Conservation (phyloP, 306 rosid species). For the Prunus davidiana region DNA sequence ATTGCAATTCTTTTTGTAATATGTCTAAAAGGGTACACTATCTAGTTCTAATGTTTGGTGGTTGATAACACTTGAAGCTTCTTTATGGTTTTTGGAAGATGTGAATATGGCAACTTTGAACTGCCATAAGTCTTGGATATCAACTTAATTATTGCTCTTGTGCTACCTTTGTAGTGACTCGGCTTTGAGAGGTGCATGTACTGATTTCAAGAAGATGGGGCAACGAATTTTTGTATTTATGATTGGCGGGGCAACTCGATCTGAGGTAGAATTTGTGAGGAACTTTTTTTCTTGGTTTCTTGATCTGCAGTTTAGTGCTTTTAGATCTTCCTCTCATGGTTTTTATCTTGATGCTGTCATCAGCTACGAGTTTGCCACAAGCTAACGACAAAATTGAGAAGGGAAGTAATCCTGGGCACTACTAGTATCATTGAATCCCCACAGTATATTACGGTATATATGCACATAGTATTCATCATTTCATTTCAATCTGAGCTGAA, state of each 20-base stretch:
- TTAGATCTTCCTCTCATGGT: slow-evolving; percentile 16
- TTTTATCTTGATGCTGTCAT: slow-evolving; percentile 19
- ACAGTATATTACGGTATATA: slow-evolving; percentile 68
- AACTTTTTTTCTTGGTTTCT: slow-evolving; percentile 11
- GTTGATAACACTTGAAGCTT: slow-evolving; percentile 3
- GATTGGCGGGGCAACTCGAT: slow-evolving; percentile 93
- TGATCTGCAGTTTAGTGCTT: slow-evolving; percentile 5
- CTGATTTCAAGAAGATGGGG: slow-evolving; percentile 81
- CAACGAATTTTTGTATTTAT: slow-evolving; percentile 75
- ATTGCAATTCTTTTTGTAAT: background rate
- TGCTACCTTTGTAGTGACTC: slow-evolving; percentile 58
- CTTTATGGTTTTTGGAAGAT: background rate
- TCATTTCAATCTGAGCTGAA: background rate
- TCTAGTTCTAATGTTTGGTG: background rate
- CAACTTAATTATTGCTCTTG: slow-evolving; percentile 13
- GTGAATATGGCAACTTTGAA: background rate
- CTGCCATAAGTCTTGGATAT: background rate
- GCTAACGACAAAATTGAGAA: slow-evolving; percentile 72
- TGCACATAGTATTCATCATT: background rate
- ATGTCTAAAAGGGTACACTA: background rate
- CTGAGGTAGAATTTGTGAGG: slow-evolving; percentile 58
- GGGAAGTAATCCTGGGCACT: slow-evolving; percentile 87
- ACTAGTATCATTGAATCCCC: slow-evolving; percentile 73
- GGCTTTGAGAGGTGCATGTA: slow-evolving; percentile 38
- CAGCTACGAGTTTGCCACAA: slow-evolving; percentile 96